phyloP scores from a whole-genome alignment of 1,284 basidiomycete species.

The Ustilago vetiveriae region DNA sequence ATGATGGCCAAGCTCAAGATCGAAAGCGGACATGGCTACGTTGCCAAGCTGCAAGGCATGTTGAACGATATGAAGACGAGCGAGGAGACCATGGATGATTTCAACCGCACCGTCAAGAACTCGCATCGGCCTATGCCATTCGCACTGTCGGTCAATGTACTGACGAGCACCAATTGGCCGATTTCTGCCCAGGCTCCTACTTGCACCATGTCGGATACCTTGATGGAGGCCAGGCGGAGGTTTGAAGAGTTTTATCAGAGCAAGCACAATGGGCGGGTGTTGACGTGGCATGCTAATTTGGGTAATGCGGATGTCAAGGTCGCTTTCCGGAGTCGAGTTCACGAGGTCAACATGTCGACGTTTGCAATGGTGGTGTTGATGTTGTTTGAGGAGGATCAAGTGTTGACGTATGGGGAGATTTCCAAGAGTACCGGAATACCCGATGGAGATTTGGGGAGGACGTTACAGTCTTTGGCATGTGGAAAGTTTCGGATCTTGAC shows the following conservation, averaged over 20 bases:
- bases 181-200: constrained; percentile 51
- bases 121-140: constrained; percentile 74
- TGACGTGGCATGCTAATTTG: constrained; percentile 93
- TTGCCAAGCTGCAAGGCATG: constrained; percentile 98
- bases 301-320: constrained; percentile 91
- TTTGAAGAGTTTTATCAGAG: constrained; percentile 92
- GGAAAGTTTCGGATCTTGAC: constrained; percentile 93
- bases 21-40: constrained; percentile 95
- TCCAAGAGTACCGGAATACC: constrained; percentile 70
- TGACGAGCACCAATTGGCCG: constrained; percentile 66
- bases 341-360: constrained; percentile 93
- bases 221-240: constrained; percentile 69
- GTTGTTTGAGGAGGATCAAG: constrained; percentile 77
- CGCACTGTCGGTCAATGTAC: constrained; percentile 74
- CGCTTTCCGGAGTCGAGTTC: constrained; percentile 79
- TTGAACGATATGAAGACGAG: constrained; percentile 97
- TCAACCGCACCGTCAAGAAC: constrained; percentile 74
- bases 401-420: constrained; percentile 48
- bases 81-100: constrained; percentile 81
- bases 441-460: constrained; percentile 83
- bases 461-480: constrained; percentile 93
- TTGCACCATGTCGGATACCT: constrained; percentile 46
- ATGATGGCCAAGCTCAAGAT: constrained; percentile 99
- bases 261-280: constrained; percentile 84
- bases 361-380: constrained; percentile 87